Base-by-base conservation (phyloP, 108 stramenopile genomes). In the Cyclotella distinguenda region DNA sequence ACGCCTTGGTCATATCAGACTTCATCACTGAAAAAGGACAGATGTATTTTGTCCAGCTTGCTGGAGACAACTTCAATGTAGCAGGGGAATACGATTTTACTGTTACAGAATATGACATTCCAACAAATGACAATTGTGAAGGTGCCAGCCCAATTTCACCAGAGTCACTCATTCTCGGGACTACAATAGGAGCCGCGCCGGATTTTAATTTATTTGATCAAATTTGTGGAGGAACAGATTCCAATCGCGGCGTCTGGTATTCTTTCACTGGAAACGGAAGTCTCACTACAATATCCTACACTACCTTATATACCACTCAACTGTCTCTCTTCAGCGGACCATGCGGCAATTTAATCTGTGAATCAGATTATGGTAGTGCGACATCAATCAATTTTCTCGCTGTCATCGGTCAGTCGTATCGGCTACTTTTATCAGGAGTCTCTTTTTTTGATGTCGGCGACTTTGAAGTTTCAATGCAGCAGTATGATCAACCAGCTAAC, bases 291-390 rank as follows among this genome's bases (percentile, higher is more conserved):
- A 25, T 62, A 9, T 6, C 46, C 12, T 62, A 27, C 33, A 35
- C 46, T 18, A 30, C 45, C 10, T 2, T 6, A 21, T 31, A 31
- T 18, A 28, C 5, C n/a, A 6, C 61, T 5, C 61, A 62, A 19
- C 30, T 62, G 4, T 62, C 61, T 34, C 40, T 62, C 26, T 62
- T 62, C 19, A 48, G 61, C 35, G 61, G 61, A 11, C 5, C 61
- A 21, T 62, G 61, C 31, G 43, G 35, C 33, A 48, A 10, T 22
- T 21, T 62, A 11, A 28, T 33, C 3, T 62, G 61, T 19, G 61
- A 48, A 48, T 13, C 7, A 5, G 28, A 62, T 27, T 47, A 35
- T 44, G 61, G 40, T 16, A 48, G 46, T 9, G 13, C 6, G 22
- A n/a, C 13, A 10, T 48, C 32, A 21, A 25, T 48, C 15, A 11